These are phyloP conservation scores for Rhododendron kiyosumense DNA, from an alignment of 148 eudicot genomes.

Conservation along the genomic window DNA sequence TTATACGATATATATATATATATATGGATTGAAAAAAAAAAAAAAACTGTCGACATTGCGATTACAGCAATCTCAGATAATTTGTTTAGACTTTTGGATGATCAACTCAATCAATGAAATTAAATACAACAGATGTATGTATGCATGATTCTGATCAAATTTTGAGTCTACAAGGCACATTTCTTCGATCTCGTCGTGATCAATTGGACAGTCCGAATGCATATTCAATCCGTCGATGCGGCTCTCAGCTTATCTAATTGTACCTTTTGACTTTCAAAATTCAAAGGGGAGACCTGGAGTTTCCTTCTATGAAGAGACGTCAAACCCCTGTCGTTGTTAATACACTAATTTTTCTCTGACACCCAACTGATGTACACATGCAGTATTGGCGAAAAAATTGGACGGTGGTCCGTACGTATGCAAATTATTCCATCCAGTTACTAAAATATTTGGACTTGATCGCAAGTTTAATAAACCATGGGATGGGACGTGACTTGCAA, in stretches of 20 bases:
- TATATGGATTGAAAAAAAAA: not conserved
- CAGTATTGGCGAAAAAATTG: too few relatives aligned
- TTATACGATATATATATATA: not conserved
- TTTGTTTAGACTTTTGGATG: not conserved
- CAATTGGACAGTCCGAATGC: not conserved
- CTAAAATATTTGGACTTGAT: not conserved
- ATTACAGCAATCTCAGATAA: not conserved
- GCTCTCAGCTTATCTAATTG: too few relatives aligned
- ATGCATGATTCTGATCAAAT: not conserved
- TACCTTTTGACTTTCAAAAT: too few relatives aligned
- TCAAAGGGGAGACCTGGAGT: too few relatives aligned
- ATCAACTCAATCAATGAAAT: not conserved
- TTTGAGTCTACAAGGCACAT: not conserved
- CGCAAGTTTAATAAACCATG: not conserved
- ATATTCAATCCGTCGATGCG: too few relatives aligned
- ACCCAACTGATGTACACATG: too few relatives aligned
- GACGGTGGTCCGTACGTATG: not conserved
- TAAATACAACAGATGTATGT: not conserved
- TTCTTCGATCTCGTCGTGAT: not conserved
- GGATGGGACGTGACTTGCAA: not conserved
- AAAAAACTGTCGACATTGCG: not conserved
- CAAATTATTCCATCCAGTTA: not conserved
- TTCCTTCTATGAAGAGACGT: too few relatives aligned
- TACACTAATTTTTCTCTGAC: too few relatives aligned
- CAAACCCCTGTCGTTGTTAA: too few relatives aligned